These are phyloP conservation scores for Kazachstania psychrophila DNA, from an alignment of 805 yeast genomes.

Conservation along the genomic window DNA sequence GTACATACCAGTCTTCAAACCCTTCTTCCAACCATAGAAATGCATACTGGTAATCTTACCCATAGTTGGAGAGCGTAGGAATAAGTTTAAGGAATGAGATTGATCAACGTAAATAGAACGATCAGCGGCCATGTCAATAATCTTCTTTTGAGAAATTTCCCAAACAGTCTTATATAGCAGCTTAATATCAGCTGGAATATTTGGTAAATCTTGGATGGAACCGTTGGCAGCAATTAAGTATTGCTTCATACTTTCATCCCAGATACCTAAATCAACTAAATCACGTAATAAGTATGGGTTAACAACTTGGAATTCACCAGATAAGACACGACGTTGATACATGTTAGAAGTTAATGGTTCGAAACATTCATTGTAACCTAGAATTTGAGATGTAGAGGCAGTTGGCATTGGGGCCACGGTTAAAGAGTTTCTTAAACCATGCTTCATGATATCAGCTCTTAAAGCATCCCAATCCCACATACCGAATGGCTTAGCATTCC, in stretches of 20 bases:
- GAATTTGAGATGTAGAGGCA: slow-evolving; percentile 91
- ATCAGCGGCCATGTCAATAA: slow-evolving; percentile 79
- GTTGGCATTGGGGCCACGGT: slow-evolving; percentile 96
- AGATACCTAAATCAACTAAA: slow-evolving; percentile 68
- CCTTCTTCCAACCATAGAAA: slow-evolving; percentile 98
- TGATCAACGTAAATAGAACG: slow-evolving; percentile 80
- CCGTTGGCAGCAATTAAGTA: slow-evolving; percentile 71
- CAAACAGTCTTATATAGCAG: slow-evolving; percentile 87
- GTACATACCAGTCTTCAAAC: slow-evolving; percentile 97
- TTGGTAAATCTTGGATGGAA: slow-evolving; percentile 67
- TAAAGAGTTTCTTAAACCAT: slow-evolving; percentile 81
- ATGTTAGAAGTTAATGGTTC: slow-evolving; percentile 94
- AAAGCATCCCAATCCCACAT: slow-evolving; percentile 79
- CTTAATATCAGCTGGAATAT: slow-evolving; percentile 67
- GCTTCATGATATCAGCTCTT: slow-evolving; percentile 45
- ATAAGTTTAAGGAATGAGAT: slow-evolving; percentile 87
- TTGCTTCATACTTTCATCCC: slow-evolving; percentile 75
- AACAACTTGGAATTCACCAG: slow-evolving; percentile 91
- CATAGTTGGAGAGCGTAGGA: slow-evolving; percentile 84
- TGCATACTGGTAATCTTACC: slow-evolving; percentile 97
- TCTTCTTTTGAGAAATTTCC: slow-evolving; percentile 83
- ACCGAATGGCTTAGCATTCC: slow-evolving; percentile 71
- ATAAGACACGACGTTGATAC: slow-evolving; percentile 79
- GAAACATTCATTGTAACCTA: slow-evolving; percentile 91
- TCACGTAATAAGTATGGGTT: slow-evolving; percentile 80